phyloP scores from a whole-genome alignment of 306 rosid genomes.

The Casuarina glauca region DNA sequence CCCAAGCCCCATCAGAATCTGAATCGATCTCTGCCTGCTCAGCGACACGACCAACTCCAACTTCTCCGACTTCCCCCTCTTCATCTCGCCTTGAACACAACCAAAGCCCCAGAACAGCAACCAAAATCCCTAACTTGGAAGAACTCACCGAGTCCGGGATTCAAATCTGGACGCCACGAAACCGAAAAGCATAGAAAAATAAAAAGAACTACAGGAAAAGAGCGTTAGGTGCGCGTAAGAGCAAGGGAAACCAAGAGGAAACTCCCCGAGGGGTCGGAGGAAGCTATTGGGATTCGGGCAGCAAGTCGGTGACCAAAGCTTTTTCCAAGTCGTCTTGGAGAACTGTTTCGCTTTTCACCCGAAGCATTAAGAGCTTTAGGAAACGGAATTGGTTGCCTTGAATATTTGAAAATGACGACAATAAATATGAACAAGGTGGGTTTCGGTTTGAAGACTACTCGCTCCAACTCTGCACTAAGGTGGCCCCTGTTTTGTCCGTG shows the following conservation, averaged over 20 bases:
- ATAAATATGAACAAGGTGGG: not conserved
- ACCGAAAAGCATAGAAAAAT: not conserved
- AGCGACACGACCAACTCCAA: conserved; percentile 42
- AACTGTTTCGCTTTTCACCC: not conserved
- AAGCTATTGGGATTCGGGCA: not conserved
- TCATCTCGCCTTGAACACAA: conserved; percentile 40
- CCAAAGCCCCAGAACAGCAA: not conserved
- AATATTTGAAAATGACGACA: too few species aligned
- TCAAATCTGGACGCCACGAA: not conserved
- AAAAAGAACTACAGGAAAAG: not conserved
- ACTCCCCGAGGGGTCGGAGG: not conserved
- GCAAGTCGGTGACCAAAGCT: not conserved
- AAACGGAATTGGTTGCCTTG: not conserved
- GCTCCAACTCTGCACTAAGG: too few species aligned
- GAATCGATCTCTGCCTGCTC: conserved; percentile 67
- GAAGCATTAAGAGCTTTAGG: not conserved
- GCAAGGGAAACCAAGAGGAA: not conserved
- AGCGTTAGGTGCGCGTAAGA: conserved; percentile 26
- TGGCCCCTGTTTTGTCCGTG: too few species aligned
- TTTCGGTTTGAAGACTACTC: not conserved
- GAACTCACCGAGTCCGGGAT: not conserved
- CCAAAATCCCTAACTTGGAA: not conserved
- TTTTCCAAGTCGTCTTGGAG: not conserved
- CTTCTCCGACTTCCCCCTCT: conserved; percentile 54
- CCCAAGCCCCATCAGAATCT: conserved; percentile 52